Conservation (phyloP, 2,329 filamentous ascomycete genomes). For the Aureobasidium sp. region DNA sequence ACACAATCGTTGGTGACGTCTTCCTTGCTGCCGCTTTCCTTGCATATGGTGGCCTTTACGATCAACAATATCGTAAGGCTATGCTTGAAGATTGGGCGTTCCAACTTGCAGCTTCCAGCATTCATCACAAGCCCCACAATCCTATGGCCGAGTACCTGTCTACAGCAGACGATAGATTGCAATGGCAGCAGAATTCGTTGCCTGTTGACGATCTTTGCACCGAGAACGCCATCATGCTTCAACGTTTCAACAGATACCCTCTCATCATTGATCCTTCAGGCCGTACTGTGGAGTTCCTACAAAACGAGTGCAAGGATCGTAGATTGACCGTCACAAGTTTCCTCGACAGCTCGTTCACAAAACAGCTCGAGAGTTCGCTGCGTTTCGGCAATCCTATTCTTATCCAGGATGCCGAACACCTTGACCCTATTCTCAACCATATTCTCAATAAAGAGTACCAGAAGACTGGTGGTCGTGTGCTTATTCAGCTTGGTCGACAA, state of each 20-base stretch:
- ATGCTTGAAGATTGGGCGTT: constrained; percentile 98
- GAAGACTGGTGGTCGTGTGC: constrained; percentile 92
- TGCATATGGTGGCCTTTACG: constrained; percentile 92
- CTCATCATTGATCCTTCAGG: constrained; percentile 97
- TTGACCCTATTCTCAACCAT: constrained; percentile 95
- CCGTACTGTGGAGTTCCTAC: constrained; percentile 86
- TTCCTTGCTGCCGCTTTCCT: constrained; percentile 95
- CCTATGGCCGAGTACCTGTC: constrained; percentile 95
- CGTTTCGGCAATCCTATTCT: constrained; percentile 98
- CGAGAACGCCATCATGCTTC: constrained; percentile 94
- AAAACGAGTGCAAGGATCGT: constrained; percentile 88
- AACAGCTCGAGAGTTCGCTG: constrained; percentile 92
- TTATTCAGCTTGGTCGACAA: constrained; percentile 97
- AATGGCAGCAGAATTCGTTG: constrained; percentile 89
- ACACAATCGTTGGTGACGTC: constrained; percentile 91
- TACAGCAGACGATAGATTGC: constrained; percentile 86
- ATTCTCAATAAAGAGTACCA: constrained; percentile 99
- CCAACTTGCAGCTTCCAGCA: constrained; percentile 86
- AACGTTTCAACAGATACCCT: constrained; percentile 97
- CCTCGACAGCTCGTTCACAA: constrained; percentile 94
- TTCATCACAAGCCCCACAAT: constrained; percentile 88
- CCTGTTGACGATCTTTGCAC: constrained; percentile 97
- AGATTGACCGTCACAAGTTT: constrained; percentile 96
- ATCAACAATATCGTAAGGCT: constrained; percentile 93
- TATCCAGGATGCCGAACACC: constrained; percentile 94